Evolutionary conservation across 768 basidiomycete species (phyloP), one percentile per base, ranked within the genome.

Genomic region (Suillus occidentalis): DNA sequence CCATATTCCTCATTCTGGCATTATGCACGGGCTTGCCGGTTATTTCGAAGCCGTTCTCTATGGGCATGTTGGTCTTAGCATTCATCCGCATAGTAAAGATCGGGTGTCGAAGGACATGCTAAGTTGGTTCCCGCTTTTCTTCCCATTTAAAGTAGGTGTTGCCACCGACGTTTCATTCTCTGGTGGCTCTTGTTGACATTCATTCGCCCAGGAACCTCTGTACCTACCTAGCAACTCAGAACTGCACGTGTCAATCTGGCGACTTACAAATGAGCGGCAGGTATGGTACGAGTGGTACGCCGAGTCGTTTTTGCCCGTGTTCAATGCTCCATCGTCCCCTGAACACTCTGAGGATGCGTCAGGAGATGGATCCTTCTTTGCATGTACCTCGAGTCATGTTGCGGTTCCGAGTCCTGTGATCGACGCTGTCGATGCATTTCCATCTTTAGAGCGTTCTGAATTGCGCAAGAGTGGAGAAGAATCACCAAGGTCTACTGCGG

Each of bases 221-320:
- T 99, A 97, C 73, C 84, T 99, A 0, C 97, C 97, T 16, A 89
- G 89, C 70, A 90, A 94, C 72, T 91, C 93, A 20, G 97, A 99
- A 72, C 80, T 99, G 14, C 91, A 94, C 65, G 93, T 98, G 5
- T 91, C 91, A 28, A 86, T 99, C 34, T 99, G 97, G 96, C 89
- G 97, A 31, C 78, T 97, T 67, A 97, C 95, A 2, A 92, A 92
- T 76, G 85, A 89, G 63, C 87, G 88, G 20, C 90, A 91, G 69
- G 92, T 99, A 16, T 99, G 97, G 97, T 99, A 99, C 77, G 97
- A 99, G 77, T 99, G 97, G 97, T 89, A 91, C 72, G 95, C 95
- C 0, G 96, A 98, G 72, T 89, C 94, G 20, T 99, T 93, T 80
- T 80, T 99, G 61, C 86, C 91, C 6, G 80, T 89, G 20, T 81